Base-by-base conservation (phyloP, 495 filamentous ascomycete species). In the Achaetomiella virescens region DNA sequence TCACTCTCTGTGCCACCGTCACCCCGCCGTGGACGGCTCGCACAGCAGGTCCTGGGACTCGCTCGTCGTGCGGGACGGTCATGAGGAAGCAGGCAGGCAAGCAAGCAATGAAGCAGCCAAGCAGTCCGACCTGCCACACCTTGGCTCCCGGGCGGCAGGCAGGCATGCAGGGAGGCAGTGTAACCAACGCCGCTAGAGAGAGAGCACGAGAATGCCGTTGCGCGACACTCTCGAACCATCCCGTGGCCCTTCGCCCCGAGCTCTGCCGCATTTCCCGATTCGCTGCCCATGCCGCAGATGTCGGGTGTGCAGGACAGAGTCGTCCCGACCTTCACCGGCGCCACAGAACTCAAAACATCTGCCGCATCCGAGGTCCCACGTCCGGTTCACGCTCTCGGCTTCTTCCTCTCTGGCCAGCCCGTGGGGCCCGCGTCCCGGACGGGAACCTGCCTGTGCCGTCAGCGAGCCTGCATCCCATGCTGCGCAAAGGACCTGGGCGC, bases 301-400 rank as follows among this genome's bases (percentile, higher is more conserved):
- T 22, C 11, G 35, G 57, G 37, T 53, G 15, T n/a, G 11, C 11
- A 53, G 51, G 50, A 55, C 18, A 37, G 31, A 47, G 47, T 44
- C 54, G 48, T 57, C 21, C 20, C 31, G 52, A 24, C 43, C 22
- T 3, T 43, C 29, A 33, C 56, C 56, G 56, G 36, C 49, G 21
- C 24, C 43, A 25, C 14, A 12, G 17, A 14, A 31, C 37, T 25
- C 22, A 35, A 35, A 22, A 24, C 42, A 31, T 52, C 29, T 33
- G 42, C 55, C 35, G 48, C 43, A 47, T 31, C 55, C 27, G 42
- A 58, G 6, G 37, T 31, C 14, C 55, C 37, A 38, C 22, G 33
- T 47, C 21, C 41, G 37, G 38, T 49, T 55, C n/a, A n/a, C 22
- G 36, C 15, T 35, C 12, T 57, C 53, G 58, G 53, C 48, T 48